These are phyloP conservation scores for Rhizophora apiculata DNA, from an alignment of 345 rosid species.

Conservation along the genomic window DNA sequence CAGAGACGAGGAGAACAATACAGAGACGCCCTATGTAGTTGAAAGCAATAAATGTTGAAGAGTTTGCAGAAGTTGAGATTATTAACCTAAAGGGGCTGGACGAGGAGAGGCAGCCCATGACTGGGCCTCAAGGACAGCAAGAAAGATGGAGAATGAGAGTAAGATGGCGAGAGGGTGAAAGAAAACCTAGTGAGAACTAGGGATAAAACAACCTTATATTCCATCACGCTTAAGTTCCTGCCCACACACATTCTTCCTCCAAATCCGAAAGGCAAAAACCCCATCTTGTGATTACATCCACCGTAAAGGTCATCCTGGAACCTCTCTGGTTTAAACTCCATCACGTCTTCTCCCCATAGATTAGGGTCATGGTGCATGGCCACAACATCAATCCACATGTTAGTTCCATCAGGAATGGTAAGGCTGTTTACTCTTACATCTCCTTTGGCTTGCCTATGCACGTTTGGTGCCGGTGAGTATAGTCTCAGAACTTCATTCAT, in stretches of 20 bases:
- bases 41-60: no score
- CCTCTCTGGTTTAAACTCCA: constrained; percentile 81
- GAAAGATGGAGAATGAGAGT: constrained; percentile 64
- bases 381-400: constrained; percentile 90
- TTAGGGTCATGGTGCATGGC: constrained; percentile 79
- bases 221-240: constrained; percentile 64
- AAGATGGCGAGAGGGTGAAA: constrained; percentile 56
- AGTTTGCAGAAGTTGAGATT: no score
- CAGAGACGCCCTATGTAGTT: no score
- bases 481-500: constrained; percentile 79
- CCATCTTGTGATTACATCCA: constrained; percentile 86
- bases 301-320: constrained; percentile 56
- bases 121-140: constrained; percentile 75
- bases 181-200: constrained; percentile 65
- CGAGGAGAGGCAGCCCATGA: constrained; percentile 63
- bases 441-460: constrained; percentile 67
- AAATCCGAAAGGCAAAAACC: constrained; percentile 87
- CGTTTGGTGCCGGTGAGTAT: constrained; percentile 81
- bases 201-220: constrained; percentile 69
- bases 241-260: constrained; percentile 97
- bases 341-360: constrained; percentile 77
- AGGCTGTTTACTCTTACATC: constrained; percentile 44
- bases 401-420: constrained; percentile 65
- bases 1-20: no score
- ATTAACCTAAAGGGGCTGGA: constrained; percentile 35